A percentile compares a stretch with the other conserved stretches of the same genome.
Evolutionary conservation across 2,329 filamentous ascomycete genomes (phyloP).

Genomic region (Clonostachys chloroleuca): DNA sequence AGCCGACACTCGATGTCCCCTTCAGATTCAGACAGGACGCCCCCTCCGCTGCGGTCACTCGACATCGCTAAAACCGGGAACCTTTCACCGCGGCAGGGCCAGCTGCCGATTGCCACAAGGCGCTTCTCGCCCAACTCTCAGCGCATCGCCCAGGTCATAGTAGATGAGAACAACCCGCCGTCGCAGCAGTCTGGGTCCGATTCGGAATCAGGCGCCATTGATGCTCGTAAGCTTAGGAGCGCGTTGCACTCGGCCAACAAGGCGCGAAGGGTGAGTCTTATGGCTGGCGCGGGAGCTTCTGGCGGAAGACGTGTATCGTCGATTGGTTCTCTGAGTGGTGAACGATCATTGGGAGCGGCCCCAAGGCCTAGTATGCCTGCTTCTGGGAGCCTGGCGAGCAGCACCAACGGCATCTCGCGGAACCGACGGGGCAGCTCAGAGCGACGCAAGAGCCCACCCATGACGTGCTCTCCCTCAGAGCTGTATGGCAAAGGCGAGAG

Average conservation of each 20-base stretch:
- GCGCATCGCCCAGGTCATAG: conserved; percentile 25
- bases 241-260: conserved; percentile 46
- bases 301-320: conserved; percentile 40
- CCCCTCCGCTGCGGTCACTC: conserved; percentile 38
- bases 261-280: conserved; percentile 31
- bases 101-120: conserved; percentile 10
- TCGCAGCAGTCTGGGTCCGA: conserved; percentile 38
- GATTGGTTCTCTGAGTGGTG: conserved; percentile 26
- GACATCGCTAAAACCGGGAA: conserved; percentile 46
- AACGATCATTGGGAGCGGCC: conserved; percentile 8
- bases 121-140: conserved; percentile 22
- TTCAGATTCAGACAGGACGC: neutral
- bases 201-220: conserved; percentile 44
- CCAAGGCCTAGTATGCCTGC: conserved; percentile 27
- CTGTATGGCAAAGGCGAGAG: conserved; percentile 15
- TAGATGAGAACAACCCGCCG: conserved; percentile 49
- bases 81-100: conserved; percentile 30
- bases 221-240: conserved; percentile 49
- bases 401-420: conserved; percentile 51
- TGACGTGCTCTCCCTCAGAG: conserved; percentile 45
- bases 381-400: conserved; percentile 13
- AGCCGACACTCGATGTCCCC: conserved; percentile 21
- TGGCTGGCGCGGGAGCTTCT: conserved; percentile 25
- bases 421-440: conserved; percentile 45
- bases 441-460: conserved; percentile 46